Conservation (phyloP, 2,329 filamentous ascomycete genomes). For the Colletotrichum plurivorum region DNA sequence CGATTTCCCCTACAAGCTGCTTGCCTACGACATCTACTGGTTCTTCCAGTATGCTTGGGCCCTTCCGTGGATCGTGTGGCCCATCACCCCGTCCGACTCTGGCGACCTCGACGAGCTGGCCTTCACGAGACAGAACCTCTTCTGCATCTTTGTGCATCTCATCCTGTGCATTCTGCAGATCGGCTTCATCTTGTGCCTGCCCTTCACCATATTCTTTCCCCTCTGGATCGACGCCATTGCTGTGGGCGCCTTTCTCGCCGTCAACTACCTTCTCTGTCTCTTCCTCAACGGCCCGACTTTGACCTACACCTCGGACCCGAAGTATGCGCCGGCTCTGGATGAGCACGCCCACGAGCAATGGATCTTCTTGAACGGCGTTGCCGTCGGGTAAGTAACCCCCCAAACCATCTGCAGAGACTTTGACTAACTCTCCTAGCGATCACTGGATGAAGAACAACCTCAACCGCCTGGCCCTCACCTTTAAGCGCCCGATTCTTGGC, state of each 20-base stretch:
- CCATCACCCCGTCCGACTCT: constrained; percentile 66
- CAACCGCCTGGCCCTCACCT: constrained; percentile 79
- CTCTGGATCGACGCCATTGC: constrained; percentile 61
- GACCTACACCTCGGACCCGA: constrained; percentile 66
- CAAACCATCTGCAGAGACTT: neutral
- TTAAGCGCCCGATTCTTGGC: constrained; percentile 78
- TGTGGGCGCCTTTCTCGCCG: constrained; percentile 59
- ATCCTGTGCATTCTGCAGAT: constrained; percentile 73
- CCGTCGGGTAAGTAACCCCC: constrained; percentile 64
- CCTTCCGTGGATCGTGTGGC: constrained; percentile 73
- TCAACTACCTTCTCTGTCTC: constrained; percentile 67
- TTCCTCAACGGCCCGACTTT: constrained; percentile 66
- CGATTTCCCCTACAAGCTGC: constrained; percentile 65
- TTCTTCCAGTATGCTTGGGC: constrained; percentile 70
- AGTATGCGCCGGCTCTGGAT: constrained; percentile 63
- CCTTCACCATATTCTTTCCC: constrained; percentile 63
- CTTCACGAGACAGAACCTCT: constrained; percentile 68
- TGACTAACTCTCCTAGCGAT: constrained; percentile 54
- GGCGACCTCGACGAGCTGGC: constrained; percentile 75
- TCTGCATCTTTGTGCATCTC: constrained; percentile 69
- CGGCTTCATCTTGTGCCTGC: constrained; percentile 71
- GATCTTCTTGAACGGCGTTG: constrained; percentile 84
- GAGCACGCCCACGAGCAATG: constrained; percentile 77
- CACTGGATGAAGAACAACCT: constrained; percentile 81
- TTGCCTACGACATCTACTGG: constrained; percentile 67